Evolutionary conservation across 2,329 filamentous ascomycete species (phyloP).

Genomic region (Hypomyces rosellus): DNA sequence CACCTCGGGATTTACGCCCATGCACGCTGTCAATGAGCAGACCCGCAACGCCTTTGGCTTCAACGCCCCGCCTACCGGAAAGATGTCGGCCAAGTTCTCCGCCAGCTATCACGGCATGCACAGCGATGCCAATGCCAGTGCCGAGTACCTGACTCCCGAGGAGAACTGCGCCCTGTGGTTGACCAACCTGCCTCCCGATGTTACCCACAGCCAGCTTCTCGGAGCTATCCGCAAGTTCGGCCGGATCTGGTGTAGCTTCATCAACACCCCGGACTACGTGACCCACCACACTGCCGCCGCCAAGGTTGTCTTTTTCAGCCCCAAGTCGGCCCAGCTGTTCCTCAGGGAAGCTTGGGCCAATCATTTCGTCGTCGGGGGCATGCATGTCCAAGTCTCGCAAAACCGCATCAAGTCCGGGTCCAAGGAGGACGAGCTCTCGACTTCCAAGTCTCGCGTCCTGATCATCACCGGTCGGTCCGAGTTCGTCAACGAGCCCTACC

Average conservation of each 20-base stretch:
- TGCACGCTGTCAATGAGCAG: conserved; percentile 17
- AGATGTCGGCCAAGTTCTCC: conserved; percentile 22
- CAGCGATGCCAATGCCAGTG: conserved; percentile 29
- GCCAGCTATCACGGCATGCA: conserved; percentile 32
- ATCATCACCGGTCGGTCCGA: conserved; percentile 39
- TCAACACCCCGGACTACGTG: conserved; percentile 40
- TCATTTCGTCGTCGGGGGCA: conserved; percentile 32
- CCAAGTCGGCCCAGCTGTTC: conserved; percentile 30
- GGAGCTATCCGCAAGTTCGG: conserved; percentile 38
- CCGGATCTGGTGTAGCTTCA: conserved; percentile 44
- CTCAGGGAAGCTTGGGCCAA: conserved; percentile 17
- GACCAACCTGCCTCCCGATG: conserved; percentile 40
- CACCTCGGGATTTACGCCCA: conserved; percentile 19
- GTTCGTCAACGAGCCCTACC: conserved; percentile 37
- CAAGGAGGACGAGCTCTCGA: conserved; percentile 10
- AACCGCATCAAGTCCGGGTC: conserved; percentile 43
- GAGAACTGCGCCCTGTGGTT: conserved; percentile 49
- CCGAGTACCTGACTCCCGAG: conserved; percentile 22
- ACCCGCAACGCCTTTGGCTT: conserved; percentile 1
- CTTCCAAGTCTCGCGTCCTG: conserved; percentile 39
- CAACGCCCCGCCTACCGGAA: background rate
- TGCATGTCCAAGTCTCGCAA: conserved; percentile 32
- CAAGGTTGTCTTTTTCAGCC: conserved; percentile 44
- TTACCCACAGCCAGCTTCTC: conserved; percentile 40
- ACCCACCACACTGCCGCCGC: conserved; percentile 36